phyloP scores from a whole-genome alignment of 371 early-diverging fungal genomes.

The Mortierella sp. region DNA sequence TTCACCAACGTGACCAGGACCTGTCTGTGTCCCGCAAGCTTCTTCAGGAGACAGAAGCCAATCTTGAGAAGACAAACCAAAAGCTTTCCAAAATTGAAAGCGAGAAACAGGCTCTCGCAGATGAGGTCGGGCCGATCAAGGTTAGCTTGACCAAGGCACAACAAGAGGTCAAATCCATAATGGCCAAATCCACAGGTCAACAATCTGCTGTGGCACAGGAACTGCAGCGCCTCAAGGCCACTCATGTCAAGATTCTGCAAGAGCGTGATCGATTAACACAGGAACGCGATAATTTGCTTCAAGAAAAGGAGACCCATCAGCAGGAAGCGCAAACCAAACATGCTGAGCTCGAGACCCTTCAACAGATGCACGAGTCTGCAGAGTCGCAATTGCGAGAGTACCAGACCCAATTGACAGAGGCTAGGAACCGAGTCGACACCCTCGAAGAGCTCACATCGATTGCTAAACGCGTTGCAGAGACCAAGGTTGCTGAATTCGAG shows the following conservation, averaged over 20 bases:
- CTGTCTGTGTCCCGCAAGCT: slow-evolving; percentile 43
- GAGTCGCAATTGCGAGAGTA: slow-evolving; percentile 62
- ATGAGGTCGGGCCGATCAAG: slow-evolving; percentile 56
- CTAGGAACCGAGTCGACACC: slow-evolving; percentile 59
- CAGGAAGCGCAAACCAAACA: slow-evolving; percentile 70
- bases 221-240: slow-evolving; percentile 25
- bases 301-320: slow-evolving; percentile 62
- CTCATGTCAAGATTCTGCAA: slow-evolving; percentile 40
- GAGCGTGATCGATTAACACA: slow-evolving; percentile 17
- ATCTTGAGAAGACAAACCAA: slow-evolving; percentile 60
- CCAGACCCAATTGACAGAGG: slow-evolving; percentile 59
- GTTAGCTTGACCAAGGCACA: slow-evolving; percentile 20
- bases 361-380: slow-evolving; percentile 63
- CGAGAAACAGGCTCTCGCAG: slow-evolving; percentile 60
- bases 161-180: slow-evolving; percentile 27
- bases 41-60: slow-evolving; percentile 49
- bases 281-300: slow-evolving; percentile 50
- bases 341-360: slow-evolving; percentile 76
- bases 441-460: slow-evolving; percentile 61
- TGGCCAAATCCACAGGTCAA: slow-evolving; percentile 13
- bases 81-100: slow-evolving; percentile 64
- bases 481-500: slow-evolving; percentile 52
- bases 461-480: slow-evolving; percentile 45
- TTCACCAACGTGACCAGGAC: slow-evolving; percentile 68
- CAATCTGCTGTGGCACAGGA: slow-evolving; percentile 20